phyloP scores from a whole-genome alignment of 495 filamentous ascomycete species.

The Penicillium tannophilum region DNA sequence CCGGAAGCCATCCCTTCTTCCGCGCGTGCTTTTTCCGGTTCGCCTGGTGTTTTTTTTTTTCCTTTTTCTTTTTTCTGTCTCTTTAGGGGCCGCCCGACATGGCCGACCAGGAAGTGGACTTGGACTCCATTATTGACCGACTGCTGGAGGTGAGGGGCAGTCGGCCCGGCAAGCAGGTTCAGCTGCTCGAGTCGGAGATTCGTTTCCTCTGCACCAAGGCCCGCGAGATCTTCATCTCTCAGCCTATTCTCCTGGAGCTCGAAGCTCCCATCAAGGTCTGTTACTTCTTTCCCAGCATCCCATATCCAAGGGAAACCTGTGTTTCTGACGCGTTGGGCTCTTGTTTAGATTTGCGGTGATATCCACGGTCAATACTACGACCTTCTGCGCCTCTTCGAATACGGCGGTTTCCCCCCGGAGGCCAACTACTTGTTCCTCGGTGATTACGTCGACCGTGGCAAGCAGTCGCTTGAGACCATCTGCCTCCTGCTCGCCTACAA shows the following conservation, averaged over 20 bases:
- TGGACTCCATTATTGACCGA: constrained; percentile 99
- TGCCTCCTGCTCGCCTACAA: constrained; percentile 98
- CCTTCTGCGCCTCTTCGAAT: constrained; percentile 95
- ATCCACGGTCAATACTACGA: constrained; percentile 99
- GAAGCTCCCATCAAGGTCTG: constrained; percentile 98
- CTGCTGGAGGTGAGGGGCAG: constrained; percentile 97
- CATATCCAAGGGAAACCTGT: background rate
- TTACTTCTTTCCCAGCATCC: constrained; percentile 4
- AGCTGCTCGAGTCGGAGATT: constrained; percentile 95
- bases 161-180: constrained; percentile 97
- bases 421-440: constrained; percentile 99
- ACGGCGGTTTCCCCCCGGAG: constrained; percentile 97
- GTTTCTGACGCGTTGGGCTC: constrained; percentile 14
- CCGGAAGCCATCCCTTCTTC: constrained; percentile 36
- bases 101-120: constrained; percentile 98
- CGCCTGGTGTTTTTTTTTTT: constrained; percentile 30
- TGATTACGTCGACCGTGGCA: constrained; percentile 98
- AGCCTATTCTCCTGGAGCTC: constrained; percentile 95
- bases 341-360: constrained; percentile 89
- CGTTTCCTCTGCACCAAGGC: constrained; percentile 98
- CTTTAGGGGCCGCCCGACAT: constrained; percentile 58
- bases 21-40: constrained; percentile 29
- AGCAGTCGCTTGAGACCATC: constrained; percentile 99
- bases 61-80: constrained; percentile 29
- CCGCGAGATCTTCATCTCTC: constrained; percentile 98